Evolutionary conservation across 768 basidiomycete genomes (phyloP).

Genomic region (Mycena galericulata): DNA sequence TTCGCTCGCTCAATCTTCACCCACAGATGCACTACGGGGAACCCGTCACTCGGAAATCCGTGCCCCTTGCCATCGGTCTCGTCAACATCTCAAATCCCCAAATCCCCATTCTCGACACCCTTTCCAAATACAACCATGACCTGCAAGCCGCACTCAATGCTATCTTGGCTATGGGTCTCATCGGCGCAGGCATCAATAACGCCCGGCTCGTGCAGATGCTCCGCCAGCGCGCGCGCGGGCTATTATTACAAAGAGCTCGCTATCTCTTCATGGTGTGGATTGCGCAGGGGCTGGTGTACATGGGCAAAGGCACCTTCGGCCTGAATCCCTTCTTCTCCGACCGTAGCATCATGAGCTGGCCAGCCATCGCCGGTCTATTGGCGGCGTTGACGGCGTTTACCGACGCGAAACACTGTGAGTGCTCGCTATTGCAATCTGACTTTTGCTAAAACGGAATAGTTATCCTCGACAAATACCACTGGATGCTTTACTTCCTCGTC

Average conservation of each 20-base stretch:
- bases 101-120: constrained; percentile 92
- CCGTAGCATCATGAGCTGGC: constrained; percentile 87
- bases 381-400: constrained; percentile 93
- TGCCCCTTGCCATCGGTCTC: constrained; percentile 96
- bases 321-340: constrained; percentile 98
- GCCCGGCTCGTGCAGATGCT: constrained; percentile 98
- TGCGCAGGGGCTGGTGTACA: constrained; percentile 95
- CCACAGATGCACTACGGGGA: constrained; percentile 98
- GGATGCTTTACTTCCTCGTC: constrained; percentile 98
- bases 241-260: constrained; percentile 97
- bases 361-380: constrained; percentile 90
- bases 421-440: neutral
- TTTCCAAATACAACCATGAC: constrained; percentile 99
- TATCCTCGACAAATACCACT: constrained; percentile 94
- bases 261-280: constrained; percentile 96
- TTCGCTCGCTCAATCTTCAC: constrained; percentile 33
- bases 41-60: constrained; percentile 88
- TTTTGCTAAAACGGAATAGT: constrained; percentile 66
- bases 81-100: constrained; percentile 97
- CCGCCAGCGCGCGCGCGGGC: constrained; percentile 92
- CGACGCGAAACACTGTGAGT: constrained; percentile 93
- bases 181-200: constrained; percentile 99
- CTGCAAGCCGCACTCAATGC: constrained; percentile 97
- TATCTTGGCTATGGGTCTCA: constrained; percentile 99
- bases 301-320: constrained; percentile 99